phyloP scores from a whole-genome alignment of 2,329 filamentous ascomycete species.

The Calonectria multiphialidica region DNA sequence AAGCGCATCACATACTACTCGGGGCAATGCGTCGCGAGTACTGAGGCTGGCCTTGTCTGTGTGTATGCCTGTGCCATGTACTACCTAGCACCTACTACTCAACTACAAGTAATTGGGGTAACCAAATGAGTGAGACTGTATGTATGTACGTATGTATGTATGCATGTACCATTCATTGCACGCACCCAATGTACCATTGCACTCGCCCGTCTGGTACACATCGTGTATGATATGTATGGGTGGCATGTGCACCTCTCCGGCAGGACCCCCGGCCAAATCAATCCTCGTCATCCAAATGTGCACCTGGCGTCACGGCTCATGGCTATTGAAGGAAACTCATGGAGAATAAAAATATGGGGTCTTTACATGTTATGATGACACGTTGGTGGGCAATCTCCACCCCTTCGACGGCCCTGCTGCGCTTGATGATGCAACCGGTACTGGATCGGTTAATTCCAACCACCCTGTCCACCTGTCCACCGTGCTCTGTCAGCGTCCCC shows the following conservation, averaged over 20 bases:
- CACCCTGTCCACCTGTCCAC: not conserved
- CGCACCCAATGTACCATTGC: too few relatives aligned
- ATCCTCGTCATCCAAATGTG: not conserved
- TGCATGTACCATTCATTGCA: too few relatives aligned
- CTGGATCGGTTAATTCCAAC: not conserved
- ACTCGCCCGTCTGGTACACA: too few relatives aligned
- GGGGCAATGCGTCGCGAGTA: not conserved
- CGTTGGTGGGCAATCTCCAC: constrained; percentile 17
- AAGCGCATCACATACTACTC: not conserved
- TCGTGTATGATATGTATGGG: not conserved
- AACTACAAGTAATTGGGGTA: too few relatives aligned
- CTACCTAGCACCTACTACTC: not conserved
- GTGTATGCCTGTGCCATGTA: not conserved
- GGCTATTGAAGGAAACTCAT: constrained; percentile 3
- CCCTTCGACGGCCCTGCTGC: constrained; percentile 4
- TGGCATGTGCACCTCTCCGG: not conserved
- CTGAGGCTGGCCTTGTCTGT: not conserved
- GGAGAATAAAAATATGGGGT: constrained; percentile 18
- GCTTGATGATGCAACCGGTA: not conserved
- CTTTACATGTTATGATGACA: constrained; percentile 26
- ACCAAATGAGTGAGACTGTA: too few relatives aligned
- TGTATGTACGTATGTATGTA: too few relatives aligned
- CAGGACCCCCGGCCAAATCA: not conserved
- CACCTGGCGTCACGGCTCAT: constrained; percentile 1
- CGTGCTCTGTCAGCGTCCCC: constrained; percentile 5